Evolutionary conservation across 768 basidiomycete genomes (phyloP), one percentile per base, ranked within the genome.

Genomic region (Tylopilus vinaceipallidus): DNA sequence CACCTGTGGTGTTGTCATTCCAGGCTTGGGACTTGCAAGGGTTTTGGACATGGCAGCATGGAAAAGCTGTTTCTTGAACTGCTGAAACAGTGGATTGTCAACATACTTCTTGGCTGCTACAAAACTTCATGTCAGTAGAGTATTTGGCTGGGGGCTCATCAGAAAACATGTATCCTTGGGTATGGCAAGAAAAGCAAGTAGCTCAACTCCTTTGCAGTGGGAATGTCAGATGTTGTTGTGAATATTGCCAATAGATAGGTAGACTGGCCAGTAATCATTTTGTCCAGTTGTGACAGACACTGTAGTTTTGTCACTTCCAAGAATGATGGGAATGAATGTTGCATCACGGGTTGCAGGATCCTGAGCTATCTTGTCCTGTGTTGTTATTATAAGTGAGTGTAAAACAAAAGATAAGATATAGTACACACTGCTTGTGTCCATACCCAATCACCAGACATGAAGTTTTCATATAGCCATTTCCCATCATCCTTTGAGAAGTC

Each of bases 51-150:
- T 54, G 7, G 39, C 70, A 47, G 20, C 66, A 44, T 74, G 70
- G 29, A 70, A 71, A 0, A 72, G 52, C 22, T 71, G 64, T 4
- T 62, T 56, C 7, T 59, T 60, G 52, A 74, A 74, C 6, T 49
- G 54, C 2, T 56, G 54, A 35, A 64, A 71, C 6, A 40, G 4
- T n/a, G 39, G 38, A 8, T 48, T 22, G 3, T 55, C 42, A 3
- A 2, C 16, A 20, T 51, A 47, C 23, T 55, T 48, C 20, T 42
- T 32, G 37, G 57, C 49, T 2, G 37, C 40, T 54, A 38, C 20
- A 14, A 38, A 37, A 19, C n/a, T 22, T 16, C 27, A 29, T 6
- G 6, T 29, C 27, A 29, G 12, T n/a, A n/a, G n/a, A n/a, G n/a
- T n/a, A n/a, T n/a, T n/a, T n/a, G n/a, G n/a, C n/a, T n/a, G n/a